Conservation (phyloP, 139 green algal genomes). For the Auxenochlorella pyrenoidosa region DNA sequence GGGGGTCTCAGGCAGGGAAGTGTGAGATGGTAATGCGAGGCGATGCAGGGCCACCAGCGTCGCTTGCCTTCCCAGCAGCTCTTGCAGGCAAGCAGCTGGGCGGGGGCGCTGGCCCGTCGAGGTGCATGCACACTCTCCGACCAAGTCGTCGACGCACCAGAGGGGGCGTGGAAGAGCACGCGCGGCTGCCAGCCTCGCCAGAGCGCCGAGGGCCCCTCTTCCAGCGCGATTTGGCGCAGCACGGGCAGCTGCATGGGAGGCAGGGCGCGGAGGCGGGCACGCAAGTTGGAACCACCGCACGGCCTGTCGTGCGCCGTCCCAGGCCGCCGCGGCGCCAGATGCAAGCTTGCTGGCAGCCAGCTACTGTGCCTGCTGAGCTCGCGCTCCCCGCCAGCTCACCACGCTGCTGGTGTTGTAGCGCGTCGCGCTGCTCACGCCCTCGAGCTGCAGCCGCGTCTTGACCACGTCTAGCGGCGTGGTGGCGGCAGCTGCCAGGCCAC, state of each 20-base stretch:
- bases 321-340: neutral
- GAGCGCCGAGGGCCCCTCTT: conserved; percentile 86
- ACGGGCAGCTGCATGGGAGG: conserved; percentile 61
- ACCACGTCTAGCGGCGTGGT: conserved; percentile 93
- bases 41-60: no score
- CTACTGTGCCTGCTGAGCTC: neutral
- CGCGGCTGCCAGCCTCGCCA: conserved; percentile 84
- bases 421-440: conserved; percentile 67
- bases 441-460: conserved; percentile 93
- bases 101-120: no score
- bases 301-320: neutral
- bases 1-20: neutral
- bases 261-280: no score
- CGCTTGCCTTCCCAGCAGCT: no score
- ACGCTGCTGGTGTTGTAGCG: conserved; percentile 67
- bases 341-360: neutral
- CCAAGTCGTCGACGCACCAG: neutral
- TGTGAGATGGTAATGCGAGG: neutral
- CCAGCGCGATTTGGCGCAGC: conserved; percentile 73
- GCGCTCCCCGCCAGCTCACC: conserved; percentile 45
- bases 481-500: conserved; percentile 75
- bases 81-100: no score
- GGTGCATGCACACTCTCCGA: no score
- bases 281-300: neutral
- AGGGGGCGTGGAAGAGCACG: conserved; percentile 94